Evolutionary conservation across 148 eudicot species (phyloP).

Genomic region (Vaccinium myrtillus): DNA sequence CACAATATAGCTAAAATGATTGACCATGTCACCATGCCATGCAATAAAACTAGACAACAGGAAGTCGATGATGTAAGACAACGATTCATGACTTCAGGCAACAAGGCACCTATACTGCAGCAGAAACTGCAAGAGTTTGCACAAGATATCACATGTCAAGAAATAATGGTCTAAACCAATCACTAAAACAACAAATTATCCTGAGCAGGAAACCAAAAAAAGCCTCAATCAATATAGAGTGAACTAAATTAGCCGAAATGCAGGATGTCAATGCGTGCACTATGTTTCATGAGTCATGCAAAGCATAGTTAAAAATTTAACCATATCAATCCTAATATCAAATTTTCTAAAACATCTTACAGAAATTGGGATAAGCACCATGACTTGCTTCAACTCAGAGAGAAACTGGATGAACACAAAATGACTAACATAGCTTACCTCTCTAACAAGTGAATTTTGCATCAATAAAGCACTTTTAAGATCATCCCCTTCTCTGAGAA

Average conservation of each 20-base stretch:
- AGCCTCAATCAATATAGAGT: not conserved
- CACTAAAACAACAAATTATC: not conserved
- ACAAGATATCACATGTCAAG: not conserved
- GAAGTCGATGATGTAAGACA: slow-evolving; percentile 5
- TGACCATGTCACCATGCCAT: not conserved
- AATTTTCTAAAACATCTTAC: not conserved
- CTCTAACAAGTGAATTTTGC: slow-evolving; percentile 46
- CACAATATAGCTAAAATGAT: not conserved
- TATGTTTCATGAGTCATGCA: not conserved
- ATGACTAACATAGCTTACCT: slow-evolving; percentile 39
- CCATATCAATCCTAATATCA: not conserved
- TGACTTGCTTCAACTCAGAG: not conserved
- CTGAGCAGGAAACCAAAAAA: slow-evolving; percentile 8
- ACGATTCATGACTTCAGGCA: not conserved
- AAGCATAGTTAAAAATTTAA: slow-evolving; percentile 4
- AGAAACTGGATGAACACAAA: not conserved
- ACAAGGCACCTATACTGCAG: not conserved
- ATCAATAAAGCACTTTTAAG: slow-evolving; percentile 48
- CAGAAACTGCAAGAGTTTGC: not conserved
- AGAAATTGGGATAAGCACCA: not conserved
- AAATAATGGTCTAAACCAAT: not conserved
- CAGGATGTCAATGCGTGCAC: not conserved
- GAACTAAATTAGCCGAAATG: not conserved
- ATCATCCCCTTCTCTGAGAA: slow-evolving; percentile 49
- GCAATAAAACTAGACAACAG: not conserved